phyloP scores from a whole-genome alignment of 257 asterid genomes.

The Rhazya stricta region DNA sequence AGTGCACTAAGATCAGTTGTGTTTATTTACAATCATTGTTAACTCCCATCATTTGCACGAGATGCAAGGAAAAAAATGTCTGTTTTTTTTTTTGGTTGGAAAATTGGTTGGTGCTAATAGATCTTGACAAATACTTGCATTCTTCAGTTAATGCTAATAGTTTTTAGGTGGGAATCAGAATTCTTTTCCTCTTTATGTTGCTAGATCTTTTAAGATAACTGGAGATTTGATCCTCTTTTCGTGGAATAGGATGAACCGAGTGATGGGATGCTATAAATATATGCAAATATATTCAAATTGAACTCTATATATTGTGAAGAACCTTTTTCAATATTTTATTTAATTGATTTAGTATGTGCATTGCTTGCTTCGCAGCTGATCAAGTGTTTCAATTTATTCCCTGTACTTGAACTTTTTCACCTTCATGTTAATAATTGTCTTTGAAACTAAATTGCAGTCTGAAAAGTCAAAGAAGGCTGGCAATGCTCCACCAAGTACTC shows the following conservation, averaged over 20 bases:
- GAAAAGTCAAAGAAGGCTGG: conserved; percentile 91
- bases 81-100: background rate
- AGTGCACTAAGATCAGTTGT: background rate
- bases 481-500: conserved; percentile 54
- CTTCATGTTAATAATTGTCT: background rate
- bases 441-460: conserved; percentile 41
- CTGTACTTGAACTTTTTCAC: background rate
- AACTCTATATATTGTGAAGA: background rate
- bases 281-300: background rate
- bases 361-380: background rate
- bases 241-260: background rate
- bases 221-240: background rate
- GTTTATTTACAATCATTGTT: background rate
- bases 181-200: background rate
- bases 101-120: background rate
- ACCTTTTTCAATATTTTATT: background rate
- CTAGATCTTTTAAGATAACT: background rate
- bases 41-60: background rate
- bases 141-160: background rate
- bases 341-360: background rate
- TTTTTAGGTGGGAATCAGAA: background rate
- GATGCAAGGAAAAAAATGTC: background rate
- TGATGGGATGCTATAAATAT: background rate
- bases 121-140: background rate
- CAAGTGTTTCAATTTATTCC: background rate